Percentiles rank a stretch among this genome's conserved stretches.
phyloP scores from a whole-genome alignment of 2,329 filamentous ascomycete species.

The Colletotrichum gigasporum region DNA sequence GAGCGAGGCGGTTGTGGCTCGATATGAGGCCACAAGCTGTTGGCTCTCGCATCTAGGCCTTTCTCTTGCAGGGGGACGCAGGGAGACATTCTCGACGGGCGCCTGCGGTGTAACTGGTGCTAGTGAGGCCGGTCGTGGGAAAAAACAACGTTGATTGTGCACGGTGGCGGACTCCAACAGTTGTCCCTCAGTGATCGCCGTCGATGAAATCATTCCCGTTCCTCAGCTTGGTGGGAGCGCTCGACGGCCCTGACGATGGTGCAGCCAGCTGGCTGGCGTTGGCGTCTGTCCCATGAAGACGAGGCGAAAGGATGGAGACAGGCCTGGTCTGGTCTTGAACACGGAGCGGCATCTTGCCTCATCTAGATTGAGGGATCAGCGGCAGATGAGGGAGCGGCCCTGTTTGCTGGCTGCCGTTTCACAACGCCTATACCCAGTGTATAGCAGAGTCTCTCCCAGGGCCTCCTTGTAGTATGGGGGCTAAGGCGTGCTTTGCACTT shows the following conservation, averaged over 20 bases:
- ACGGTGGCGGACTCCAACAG: too few relatives aligned
- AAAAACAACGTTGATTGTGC: too few relatives aligned
- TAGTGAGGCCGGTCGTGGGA: neutral
- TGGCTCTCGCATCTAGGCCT: too few relatives aligned
- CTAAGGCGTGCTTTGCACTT: neutral
- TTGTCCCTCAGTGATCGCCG: constrained; percentile 6
- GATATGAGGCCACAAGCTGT: constrained; percentile 11
- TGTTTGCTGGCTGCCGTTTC: constrained; percentile 14
- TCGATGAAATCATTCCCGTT: constrained; percentile 15
- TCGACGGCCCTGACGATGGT: neutral
- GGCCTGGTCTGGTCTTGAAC: constrained; percentile 2
- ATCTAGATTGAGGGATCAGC: constrained; percentile 31
- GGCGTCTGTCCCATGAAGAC: too few relatives aligned
- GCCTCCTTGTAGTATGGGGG: neutral
- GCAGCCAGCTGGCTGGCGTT: neutral
- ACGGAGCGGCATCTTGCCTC: constrained; percentile 26
- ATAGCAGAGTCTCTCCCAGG: neutral
- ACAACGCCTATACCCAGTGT: too few relatives aligned
- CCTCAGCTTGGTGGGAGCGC: neutral
- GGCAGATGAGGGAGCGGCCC: constrained; percentile 8
- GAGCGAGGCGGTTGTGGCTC: constrained; percentile 3
- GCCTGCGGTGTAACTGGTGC: neutral
- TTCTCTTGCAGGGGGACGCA: constrained; percentile 20
- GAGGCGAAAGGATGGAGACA: neutral
- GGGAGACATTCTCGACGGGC: constrained; percentile 17